These are phyloP conservation scores for Phlegmacium glaucopus DNA, from an alignment of 768 basidiomycete species.

Conservation along the genomic window DNA sequence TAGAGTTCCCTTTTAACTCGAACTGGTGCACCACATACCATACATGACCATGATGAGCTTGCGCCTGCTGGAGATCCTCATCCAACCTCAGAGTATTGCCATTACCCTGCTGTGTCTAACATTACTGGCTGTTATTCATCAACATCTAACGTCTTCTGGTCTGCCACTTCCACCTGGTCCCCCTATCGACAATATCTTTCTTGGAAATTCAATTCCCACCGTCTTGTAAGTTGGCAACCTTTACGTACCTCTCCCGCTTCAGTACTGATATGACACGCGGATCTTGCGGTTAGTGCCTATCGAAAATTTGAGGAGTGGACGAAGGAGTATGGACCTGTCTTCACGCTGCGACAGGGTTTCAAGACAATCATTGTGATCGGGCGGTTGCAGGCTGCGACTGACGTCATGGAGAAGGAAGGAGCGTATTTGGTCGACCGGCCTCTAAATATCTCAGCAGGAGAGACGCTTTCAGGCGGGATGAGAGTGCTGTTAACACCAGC, in stretches of 20 bases:
- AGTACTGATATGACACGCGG: neutral
- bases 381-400: slow-evolving; percentile 52
- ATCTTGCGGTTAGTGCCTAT: slow-evolving; percentile 32
- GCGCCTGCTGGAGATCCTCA: slow-evolving; percentile 9
- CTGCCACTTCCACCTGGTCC: slow-evolving; percentile 43
- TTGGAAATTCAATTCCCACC: slow-evolving; percentile 37
- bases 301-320: slow-evolving; percentile 58
- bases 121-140: slow-evolving; percentile 27
- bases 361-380: slow-evolving; percentile 44
- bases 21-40: neutral
- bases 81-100: slow-evolving; percentile 28
- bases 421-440: slow-evolving; percentile 54
- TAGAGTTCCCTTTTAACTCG: neutral
- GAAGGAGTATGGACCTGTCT: slow-evolving; percentile 58
- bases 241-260: neutral
- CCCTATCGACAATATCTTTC: slow-evolving; percentile 31
- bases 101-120: slow-evolving; percentile 26
- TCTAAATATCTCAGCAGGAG: slow-evolving; percentile 52
- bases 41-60: neutral
- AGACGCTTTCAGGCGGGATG: slow-evolving; percentile 57
- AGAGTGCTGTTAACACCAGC: slow-evolving; percentile 52
- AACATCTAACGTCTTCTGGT: slow-evolving; percentile 16
- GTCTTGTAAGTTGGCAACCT: slow-evolving; percentile 32
- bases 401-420: slow-evolving; percentile 69
- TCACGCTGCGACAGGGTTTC: slow-evolving; percentile 50